Percentiles rank a stretch among this genome's conserved stretches.
Evolutionary conservation across 345 rosid genomes (phyloP).

Genomic region (Citrus sp.): DNA sequence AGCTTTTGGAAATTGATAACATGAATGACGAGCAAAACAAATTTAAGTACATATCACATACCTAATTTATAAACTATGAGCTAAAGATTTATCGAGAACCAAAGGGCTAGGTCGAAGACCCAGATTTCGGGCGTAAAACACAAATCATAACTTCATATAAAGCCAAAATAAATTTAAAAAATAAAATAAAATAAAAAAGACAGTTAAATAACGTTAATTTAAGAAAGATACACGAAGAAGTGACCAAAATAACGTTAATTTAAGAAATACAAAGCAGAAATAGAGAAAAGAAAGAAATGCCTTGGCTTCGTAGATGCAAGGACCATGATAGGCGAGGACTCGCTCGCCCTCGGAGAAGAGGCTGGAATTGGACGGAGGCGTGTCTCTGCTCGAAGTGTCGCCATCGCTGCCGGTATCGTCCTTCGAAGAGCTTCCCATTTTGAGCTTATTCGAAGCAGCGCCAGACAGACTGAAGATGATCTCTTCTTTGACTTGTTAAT

Average conservation of each 20-base stretch:
- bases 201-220: background rate
- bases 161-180: background rate
- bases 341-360: conserved; percentile 87
- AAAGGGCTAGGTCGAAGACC: background rate
- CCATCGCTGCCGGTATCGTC: conserved; percentile 77
- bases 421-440: conserved; percentile 85
- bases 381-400: conserved; percentile 68
- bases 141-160: background rate
- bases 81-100: background rate
- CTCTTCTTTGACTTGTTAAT: background rate
- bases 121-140: background rate
- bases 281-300: conserved; percentile 29
- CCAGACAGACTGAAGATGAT: background rate
- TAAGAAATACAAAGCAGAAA: background rate
- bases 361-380: conserved; percentile 52
- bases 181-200: background rate
- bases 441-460: background rate
- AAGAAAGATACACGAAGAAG: background rate
- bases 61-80: background rate
- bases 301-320: conserved; percentile 98
- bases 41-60: background rate
- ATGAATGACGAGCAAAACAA: background rate
- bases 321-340: conserved; percentile 94
- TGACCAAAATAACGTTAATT: background rate
- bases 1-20: background rate